phyloP scores from a whole-genome alignment of 352 stramenopile genomes.

The Globisporangium paddicum region DNA sequence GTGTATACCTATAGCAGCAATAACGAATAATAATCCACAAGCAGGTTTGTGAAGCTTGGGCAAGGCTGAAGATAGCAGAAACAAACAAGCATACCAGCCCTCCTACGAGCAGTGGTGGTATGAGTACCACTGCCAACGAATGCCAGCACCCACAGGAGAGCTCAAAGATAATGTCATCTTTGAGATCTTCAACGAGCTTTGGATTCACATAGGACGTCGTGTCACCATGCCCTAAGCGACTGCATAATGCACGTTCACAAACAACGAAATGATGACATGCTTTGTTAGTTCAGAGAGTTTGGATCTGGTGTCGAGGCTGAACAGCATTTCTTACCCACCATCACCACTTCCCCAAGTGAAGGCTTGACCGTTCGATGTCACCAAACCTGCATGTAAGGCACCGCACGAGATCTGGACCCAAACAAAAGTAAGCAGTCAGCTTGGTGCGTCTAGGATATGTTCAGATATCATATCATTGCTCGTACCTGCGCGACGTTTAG shows the following conservation, averaged over 20 bases:
- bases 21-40: not conserved
- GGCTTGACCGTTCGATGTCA: constrained; percentile 65
- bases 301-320: no score
- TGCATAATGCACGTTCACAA: constrained; percentile 10
- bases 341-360: constrained; percentile 85
- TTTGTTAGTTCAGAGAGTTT: not conserved
- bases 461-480: no score
- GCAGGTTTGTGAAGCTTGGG: not conserved
- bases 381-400: constrained; percentile 66
- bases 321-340: constrained; percentile 46
- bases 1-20: constrained; percentile 66
- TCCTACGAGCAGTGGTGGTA: constrained; percentile 80
- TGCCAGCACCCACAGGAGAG: constrained; percentile 86
- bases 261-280: not conserved
- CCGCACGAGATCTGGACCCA: constrained; percentile 67
- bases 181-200: constrained; percentile 65
- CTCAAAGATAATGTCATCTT: constrained; percentile 75
- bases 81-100: constrained; percentile 37
- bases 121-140: constrained; percentile 82
- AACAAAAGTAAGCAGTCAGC: not conserved
- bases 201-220: constrained; percentile 65
- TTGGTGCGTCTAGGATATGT: no score
- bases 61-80: not conserved
- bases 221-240: constrained; percentile 71
- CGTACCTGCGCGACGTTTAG: constrained; percentile 53